These are phyloP conservation scores for Saposhnikovia divaricata DNA, from an alignment of 129 eudicot genomes.

Conservation along the genomic window DNA sequence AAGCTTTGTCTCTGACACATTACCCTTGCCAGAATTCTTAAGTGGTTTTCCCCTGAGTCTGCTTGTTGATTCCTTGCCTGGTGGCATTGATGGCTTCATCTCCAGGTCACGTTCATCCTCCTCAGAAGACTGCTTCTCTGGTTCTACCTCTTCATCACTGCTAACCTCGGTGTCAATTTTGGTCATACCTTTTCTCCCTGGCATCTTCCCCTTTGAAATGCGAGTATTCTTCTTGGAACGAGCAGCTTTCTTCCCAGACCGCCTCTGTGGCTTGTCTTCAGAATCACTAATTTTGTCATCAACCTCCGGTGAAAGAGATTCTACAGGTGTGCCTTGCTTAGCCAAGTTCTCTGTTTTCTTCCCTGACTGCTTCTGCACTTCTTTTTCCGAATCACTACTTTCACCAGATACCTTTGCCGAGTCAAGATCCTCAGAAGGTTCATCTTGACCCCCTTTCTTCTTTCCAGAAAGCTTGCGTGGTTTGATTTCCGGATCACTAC, in stretches of 20 bases:
- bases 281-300: slow-evolving; percentile 35
- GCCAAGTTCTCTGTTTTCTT: not conserved
- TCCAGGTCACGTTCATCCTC: slow-evolving; percentile 41
- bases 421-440: not conserved
- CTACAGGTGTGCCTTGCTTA: not conserved
- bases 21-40: slow-evolving; percentile 41
- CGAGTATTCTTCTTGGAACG: slow-evolving; percentile 7
- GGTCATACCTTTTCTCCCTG: slow-evolving; percentile 22
- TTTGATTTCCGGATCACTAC: not conserved
- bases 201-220: slow-evolving; percentile 18
- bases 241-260: slow-evolving; percentile 30
- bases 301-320: slow-evolving; percentile 24
- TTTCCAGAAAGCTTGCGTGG: not conserved
- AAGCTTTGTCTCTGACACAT: slow-evolving; percentile 30
- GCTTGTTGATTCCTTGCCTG: slow-evolving; percentile 28
- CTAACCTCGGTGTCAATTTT: slow-evolving; percentile 29
- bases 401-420: not conserved
- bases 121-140: slow-evolving; percentile 21
- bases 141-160: slow-evolving; percentile 34
- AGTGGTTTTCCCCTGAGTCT: slow-evolving; percentile 36
- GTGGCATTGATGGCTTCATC: slow-evolving; percentile 22
- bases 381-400: not conserved
- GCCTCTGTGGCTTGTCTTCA: slow-evolving; percentile 24
- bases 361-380: not conserved
- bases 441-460: not conserved